Evolutionary conservation across 78 protist species (phyloP), one percentile per base, ranked within the genome.

Genomic region (Cavenderia fasciculata): DNA sequence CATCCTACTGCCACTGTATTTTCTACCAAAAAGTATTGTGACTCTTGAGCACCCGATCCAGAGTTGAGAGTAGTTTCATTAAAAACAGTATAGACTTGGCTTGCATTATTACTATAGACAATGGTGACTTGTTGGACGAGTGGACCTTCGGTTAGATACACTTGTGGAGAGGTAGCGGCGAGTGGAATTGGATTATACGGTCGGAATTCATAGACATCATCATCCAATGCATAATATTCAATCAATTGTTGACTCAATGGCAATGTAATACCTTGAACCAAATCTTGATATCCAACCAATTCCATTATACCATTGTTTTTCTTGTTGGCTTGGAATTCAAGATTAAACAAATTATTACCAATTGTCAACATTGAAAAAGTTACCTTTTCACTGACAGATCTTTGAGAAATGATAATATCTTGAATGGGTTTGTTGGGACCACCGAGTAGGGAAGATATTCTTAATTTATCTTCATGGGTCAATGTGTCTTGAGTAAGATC

Each of bases 191-290:
- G 29, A 12, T 70, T 70, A 10, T 66, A 46, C 19, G 75, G 54
- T 57, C 90, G 34, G 38, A 82, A 82, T 56, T 82, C 52, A 43
- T 82, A 82, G 36, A 68, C 73, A 82, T 82, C 90, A 68, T 82
- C 90, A 41, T n/a, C 56, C 49, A 82, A 18, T 21, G 69, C 23
- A 5, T 41, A 14, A 43, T 82, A 82, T 7, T 82, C 65, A 29
- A 57, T 54, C 8, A 82, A 33, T 6, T 52, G 29, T 68, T 61
- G 73, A 44, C 34, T 43, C 18, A 82, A 21, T 57, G 62, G 43
- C 16, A 78, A 40, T 1, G 5, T 18, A 2, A 11, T 29, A 44
- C 33, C 40, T 4, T 29, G 33, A 4, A 44, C 25, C n/a, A 82
- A 44, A 57, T 82, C 90, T 31, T 40, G 71, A 68, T 27, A 82